phyloP scores from a whole-genome alignment of 257 asterid genomes.

The Ilex asprella region DNA sequence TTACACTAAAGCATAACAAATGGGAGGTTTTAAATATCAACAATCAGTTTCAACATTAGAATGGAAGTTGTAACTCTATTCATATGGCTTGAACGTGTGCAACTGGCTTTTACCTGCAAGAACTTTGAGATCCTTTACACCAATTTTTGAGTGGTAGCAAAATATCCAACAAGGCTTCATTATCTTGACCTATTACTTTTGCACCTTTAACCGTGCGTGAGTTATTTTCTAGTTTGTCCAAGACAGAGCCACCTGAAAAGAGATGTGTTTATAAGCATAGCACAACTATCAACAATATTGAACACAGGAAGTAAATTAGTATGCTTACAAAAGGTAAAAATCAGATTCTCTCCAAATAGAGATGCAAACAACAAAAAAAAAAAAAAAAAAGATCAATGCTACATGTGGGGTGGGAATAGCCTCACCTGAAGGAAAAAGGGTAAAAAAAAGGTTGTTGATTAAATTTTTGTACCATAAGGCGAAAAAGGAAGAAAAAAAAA shows the following conservation, averaged over 20 bases:
- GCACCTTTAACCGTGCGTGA: slow-evolving; percentile 90
- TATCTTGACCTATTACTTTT: slow-evolving; percentile 75
- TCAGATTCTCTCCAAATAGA: neutral
- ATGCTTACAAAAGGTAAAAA: neutral
- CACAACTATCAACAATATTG: neutral
- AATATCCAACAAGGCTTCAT: slow-evolving; percentile 69
- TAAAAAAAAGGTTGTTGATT: too few relatives aligned
- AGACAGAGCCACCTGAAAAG: slow-evolving; percentile 66
- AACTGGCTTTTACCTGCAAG: slow-evolving; percentile 41
- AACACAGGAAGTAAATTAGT: neutral
- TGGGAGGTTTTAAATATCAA: too few relatives aligned
- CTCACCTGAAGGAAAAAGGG: too few relatives aligned
- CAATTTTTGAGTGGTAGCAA: slow-evolving; percentile 65
- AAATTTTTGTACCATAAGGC: too few relatives aligned
- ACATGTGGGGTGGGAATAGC: neutral
- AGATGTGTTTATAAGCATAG: neutral
- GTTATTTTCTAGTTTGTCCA: slow-evolving; percentile 80
- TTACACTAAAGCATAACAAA: too few relatives aligned
- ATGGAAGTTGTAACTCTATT: too few relatives aligned
- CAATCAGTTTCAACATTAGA: too few relatives aligned
- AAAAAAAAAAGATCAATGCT: neutral
- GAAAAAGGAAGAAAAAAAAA: too few relatives aligned
- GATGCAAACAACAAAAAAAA: neutral
- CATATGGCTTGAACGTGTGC: too few relatives aligned
- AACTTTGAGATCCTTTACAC: slow-evolving; percentile 40